Evolutionary conservation across 768 basidiomycete genomes (phyloP), one percentile per base, ranked within the genome.

Genomic region (Scleroderma citrinum): DNA sequence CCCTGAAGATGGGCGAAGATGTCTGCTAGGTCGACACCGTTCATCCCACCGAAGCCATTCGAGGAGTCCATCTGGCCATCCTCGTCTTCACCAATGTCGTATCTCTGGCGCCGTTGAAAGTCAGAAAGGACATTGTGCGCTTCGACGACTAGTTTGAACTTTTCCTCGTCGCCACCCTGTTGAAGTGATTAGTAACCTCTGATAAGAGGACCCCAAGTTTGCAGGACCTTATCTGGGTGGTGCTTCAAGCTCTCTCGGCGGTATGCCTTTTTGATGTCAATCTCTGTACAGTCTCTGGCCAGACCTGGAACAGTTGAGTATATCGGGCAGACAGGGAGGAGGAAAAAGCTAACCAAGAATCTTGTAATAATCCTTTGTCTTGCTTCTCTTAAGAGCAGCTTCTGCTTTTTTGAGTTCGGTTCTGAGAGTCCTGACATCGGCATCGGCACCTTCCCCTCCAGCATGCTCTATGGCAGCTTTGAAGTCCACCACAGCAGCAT

Each of bases 101-200:
- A 92, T 35, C 89, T 78, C 56, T 83, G 75, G 36, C 89, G 76
- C 38, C 83, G 73, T 11, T 70, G 72, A 1, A 88, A 76, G 56
- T 93, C 92, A 0, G 87, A 90, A 2, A 93, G 80, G 3, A 93
- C 85, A 7, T 81, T 77, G 53, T 93, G 76, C 2, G 90, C 88
- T 66, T 92, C 92, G 1, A 74, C 81, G 26, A 91, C 83, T 19
- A 92, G 76, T 67, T 97, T 96, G 80, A 98, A 98, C 58, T 90
- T 87, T 62, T 96, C 95, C 59, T 95, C 93, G 62, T 92, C 90
- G 24, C 94, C 94, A 23, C 94, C 92, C 83, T 90, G 51, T 52
- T 52, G 31, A 61, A 31, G 48, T 20, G 45, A 14, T 23, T 30
- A 19, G n/a, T n/a, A n/a, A n/a, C n/a, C n/a, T n/a, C n/a, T n/a